These are phyloP conservation scores for Cornus florida DNA, from an alignment of 148 eudicot genomes.

Conservation along the genomic window DNA sequence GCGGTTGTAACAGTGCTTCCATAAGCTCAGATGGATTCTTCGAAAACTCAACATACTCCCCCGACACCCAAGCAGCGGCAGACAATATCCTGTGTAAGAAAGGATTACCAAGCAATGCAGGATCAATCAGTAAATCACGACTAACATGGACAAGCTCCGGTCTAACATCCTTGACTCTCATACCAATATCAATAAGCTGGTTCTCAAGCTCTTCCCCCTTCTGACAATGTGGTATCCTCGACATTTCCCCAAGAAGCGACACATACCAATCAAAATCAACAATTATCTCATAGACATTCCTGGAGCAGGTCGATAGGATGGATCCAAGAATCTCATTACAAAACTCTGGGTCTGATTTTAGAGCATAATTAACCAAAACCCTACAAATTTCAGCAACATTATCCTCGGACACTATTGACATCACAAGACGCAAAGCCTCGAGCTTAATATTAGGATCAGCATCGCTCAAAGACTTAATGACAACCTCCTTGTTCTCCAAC, in stretches of 20 bases:
- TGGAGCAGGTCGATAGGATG: conserved; percentile 57
- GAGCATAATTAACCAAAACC: conserved; percentile 70
- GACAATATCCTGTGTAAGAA: conserved; percentile 68
- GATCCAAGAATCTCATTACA: conserved; percentile 77
- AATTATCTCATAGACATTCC: conserved; percentile 71
- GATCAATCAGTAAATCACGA: conserved; percentile 84
- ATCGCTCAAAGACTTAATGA: conserved; percentile 71
- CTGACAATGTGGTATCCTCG: conserved; percentile 82
- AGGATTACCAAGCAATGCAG: conserved; percentile 91
- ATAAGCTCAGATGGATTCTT: conserved; percentile 68
- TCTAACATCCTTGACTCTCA: conserved; percentile 91
- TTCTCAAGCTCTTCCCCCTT: conserved; percentile 78
- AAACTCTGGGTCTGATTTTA: conserved; percentile 77
- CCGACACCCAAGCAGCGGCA: conserved; percentile 88
- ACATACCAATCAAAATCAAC: conserved; percentile 89
- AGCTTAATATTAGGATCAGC: conserved; percentile 63
- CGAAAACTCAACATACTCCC: conserved; percentile 80
- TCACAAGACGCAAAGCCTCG: conserved; percentile 69
- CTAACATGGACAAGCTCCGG: conserved; percentile 68
- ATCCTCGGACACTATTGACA: conserved; percentile 86
- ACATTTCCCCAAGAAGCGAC: conserved; percentile 77
- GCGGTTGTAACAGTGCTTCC: conserved; percentile 90
- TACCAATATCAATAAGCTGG: conserved; percentile 91
- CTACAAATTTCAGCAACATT: conserved; percentile 66
- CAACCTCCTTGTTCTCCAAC: conserved; percentile 72